These are phyloP conservation scores for Blepharisma stoltei DNA, from an alignment of 73 alveolate species.

Conservation along the genomic window DNA sequence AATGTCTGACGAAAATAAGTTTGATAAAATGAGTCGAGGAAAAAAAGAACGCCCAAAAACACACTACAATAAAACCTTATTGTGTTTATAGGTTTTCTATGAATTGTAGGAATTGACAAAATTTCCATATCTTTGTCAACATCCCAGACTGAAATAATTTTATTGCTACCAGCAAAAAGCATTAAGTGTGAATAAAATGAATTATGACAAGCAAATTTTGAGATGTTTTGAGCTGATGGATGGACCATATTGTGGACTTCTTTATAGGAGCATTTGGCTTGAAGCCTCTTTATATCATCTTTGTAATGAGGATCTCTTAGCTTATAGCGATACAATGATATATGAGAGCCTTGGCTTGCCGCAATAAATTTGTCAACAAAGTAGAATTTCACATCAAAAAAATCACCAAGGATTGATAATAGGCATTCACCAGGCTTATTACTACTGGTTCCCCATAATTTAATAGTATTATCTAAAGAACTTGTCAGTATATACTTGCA, in stretches of 20 bases:
- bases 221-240: constrained; percentile 45
- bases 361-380: constrained; percentile 50
- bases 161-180: constrained; percentile 59
- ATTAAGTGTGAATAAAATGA: constrained; percentile 35
- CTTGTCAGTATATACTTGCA: constrained; percentile 47
- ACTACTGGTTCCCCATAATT: constrained; percentile 48
- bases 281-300: constrained; percentile 65
- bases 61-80: too few species aligned
- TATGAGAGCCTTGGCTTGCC: constrained; percentile 33
- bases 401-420: constrained; percentile 36
- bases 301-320: constrained; percentile 45
- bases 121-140: constrained; percentile 44
- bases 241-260: constrained; percentile 36
- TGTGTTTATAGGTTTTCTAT: constrained; percentile 50
- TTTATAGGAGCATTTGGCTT: constrained; percentile 51
- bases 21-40: too few species aligned
- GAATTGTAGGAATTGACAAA: constrained; percentile 44
- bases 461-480: constrained; percentile 47
- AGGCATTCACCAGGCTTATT: constrained; percentile 58
- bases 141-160: constrained; percentile 54
- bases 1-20: too few species aligned
- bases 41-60: constrained; percentile 45
- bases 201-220: constrained; percentile 49
- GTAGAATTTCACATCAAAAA: constrained; percentile 55
- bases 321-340: constrained; percentile 46